Evolutionary conservation across 2,329 filamentous ascomycete species (phyloP).

Genomic region (Penicillium sp.): DNA sequence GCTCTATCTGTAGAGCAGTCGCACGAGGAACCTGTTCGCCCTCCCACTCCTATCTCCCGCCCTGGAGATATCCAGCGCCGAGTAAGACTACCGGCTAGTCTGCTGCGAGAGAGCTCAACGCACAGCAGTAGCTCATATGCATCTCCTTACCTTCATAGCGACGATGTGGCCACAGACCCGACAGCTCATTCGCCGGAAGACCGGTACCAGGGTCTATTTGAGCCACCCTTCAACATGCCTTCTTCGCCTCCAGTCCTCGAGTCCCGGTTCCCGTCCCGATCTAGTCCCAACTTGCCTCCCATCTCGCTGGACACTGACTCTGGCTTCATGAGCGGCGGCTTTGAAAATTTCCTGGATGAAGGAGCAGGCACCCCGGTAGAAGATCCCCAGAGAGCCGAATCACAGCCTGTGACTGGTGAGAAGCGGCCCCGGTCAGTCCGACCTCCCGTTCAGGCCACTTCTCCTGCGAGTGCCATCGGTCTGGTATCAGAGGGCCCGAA

Average conservation of each 20-base stretch:
- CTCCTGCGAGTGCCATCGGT: slow-evolving; percentile 27
- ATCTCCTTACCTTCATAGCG: slow-evolving; percentile 44
- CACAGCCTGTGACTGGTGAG: slow-evolving; percentile 20
- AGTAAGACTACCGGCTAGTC: slow-evolving; percentile 46
- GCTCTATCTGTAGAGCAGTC: slow-evolving; percentile 33
- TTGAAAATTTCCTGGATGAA: slow-evolving; percentile 70
- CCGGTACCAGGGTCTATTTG: slow-evolving; percentile 53
- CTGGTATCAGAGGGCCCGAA: slow-evolving; percentile 21
- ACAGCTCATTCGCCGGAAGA: slow-evolving; percentile 53
- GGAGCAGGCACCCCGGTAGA: slow-evolving; percentile 41
- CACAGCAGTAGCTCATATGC: slow-evolving; percentile 43
- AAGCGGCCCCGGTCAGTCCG: slow-evolving; percentile 27
- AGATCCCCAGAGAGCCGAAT: slow-evolving; percentile 20
- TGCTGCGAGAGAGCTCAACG: slow-evolving; percentile 65
- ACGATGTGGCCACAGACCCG: slow-evolving; percentile 46
- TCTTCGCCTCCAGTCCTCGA: slow-evolving; percentile 86
- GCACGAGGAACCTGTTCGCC: slow-evolving; percentile 48
- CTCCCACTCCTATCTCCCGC: slow-evolving; percentile 48
- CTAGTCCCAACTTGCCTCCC: slow-evolving; percentile 74
- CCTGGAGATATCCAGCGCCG: slow-evolving; percentile 34
- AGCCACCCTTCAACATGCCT: slow-evolving; percentile 79
- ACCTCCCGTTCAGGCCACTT: slow-evolving; percentile 27
- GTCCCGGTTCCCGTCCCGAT: slow-evolving; percentile 65
- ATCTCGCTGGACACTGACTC: slow-evolving; percentile 65
- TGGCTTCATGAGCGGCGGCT: slow-evolving; percentile 79